These are phyloP conservation scores for Xylariales sp. DNA, from an alignment of 2,329 filamentous ascomycete genomes.

Conservation along the genomic window DNA sequence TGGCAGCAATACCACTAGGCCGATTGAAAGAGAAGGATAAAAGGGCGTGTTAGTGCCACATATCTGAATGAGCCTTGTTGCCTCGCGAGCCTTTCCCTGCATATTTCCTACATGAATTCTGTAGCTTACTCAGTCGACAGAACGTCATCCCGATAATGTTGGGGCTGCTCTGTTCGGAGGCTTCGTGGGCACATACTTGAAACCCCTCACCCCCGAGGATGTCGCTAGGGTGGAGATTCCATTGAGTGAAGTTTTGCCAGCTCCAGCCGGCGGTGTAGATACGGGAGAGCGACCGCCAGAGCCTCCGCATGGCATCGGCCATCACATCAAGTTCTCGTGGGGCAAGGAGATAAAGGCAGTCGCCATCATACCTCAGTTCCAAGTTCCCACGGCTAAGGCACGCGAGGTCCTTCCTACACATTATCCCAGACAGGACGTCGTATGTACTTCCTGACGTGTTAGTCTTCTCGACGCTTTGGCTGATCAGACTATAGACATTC, in stretches of 20 bases:
- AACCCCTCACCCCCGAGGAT: conserved; percentile 84
- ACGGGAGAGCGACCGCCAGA: conserved; percentile 82
- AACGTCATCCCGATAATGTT: conserved; percentile 90
- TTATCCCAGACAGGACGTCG: conserved; percentile 79
- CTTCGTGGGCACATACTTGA: conserved; percentile 94
- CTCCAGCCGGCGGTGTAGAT: conserved; percentile 84
- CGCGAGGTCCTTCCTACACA: conserved; percentile 75
- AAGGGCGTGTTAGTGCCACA: no score
- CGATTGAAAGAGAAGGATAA: no score
- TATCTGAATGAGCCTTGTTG: no score
- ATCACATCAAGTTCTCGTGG: conserved; percentile 95
- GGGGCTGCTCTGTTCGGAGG: conserved; percentile 93
- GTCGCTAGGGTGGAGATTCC: conserved; percentile 90
- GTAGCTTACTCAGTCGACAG: no score
- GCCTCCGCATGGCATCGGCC: conserved; percentile 88
- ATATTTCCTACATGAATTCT: no score
- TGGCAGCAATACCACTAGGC: no score
- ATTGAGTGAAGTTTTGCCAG: conserved; percentile 84
- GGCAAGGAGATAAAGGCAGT: conserved; percentile 93
- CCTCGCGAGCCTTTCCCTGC: no score
- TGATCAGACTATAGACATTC: conserved; percentile 56
- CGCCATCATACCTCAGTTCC: conserved; percentile 92
- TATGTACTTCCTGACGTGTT: conserved; percentile 39
- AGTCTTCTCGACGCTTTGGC: conserved; percentile 1
- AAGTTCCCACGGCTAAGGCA: conserved; percentile 90